Percentiles rank a stretch among this genome's conserved stretches.
Conservation (phyloP, 345 rosid species). For the Noccaea bulbosa region DNA sequence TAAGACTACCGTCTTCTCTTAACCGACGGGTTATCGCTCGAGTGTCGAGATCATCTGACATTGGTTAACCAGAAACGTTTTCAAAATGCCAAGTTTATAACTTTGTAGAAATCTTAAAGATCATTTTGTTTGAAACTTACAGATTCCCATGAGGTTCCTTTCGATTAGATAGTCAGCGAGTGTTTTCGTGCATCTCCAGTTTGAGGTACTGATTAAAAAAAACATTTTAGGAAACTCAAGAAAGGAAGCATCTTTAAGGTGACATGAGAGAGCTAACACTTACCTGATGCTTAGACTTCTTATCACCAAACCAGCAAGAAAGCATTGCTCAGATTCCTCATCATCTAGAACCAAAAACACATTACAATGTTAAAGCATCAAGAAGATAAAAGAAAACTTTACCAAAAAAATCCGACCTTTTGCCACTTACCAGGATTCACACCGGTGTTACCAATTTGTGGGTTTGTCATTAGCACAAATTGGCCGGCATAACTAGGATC, state of each 20-base stretch:
- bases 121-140: conserved; percentile 22
- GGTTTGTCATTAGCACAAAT: conserved; percentile 97
- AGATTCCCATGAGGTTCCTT: conserved; percentile 89
- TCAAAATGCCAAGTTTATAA: conserved; percentile 20
- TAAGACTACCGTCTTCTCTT: conserved; percentile 96
- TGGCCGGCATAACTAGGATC: conserved; percentile 98
- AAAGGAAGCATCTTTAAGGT: not conserved
- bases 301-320: conserved; percentile 89
- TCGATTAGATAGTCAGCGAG: conserved; percentile 83
- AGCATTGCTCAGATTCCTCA: conserved; percentile 86
- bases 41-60: conserved; percentile 90
- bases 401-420: not conserved
- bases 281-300: conserved; percentile 82
- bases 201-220: conserved; percentile 64
- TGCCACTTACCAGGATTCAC: conserved; percentile 73
- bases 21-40: conserved; percentile 93
- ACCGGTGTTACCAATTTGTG: conserved; percentile 96
- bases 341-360: conserved; percentile 56
- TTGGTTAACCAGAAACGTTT: conserved; percentile 2
- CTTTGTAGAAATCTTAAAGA: not conserved
- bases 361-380: not conserved
- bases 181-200: conserved; percentile 82
- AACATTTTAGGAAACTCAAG: conserved; percentile 19
- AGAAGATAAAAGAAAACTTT: not conserved
- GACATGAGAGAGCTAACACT: not conserved